Conservation (phyloP, 2,329 filamentous ascomycete species). For the Fusarium nurragi region DNA sequence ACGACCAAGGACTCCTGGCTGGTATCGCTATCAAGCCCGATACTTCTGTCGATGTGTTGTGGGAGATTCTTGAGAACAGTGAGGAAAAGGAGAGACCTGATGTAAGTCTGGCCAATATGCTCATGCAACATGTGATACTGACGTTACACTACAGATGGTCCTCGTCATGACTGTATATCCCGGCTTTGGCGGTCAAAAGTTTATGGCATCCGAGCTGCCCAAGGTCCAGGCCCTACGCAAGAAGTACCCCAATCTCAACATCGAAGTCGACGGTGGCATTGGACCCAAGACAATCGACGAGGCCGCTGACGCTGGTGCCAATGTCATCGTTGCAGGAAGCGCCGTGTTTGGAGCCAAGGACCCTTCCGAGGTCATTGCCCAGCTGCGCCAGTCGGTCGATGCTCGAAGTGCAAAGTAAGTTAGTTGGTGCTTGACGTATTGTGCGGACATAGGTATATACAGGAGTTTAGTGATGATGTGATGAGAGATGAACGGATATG, state of each 20-base stretch:
- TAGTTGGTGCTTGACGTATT: conserved; percentile 45
- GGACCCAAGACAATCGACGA: conserved; percentile 90
- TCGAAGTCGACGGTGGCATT: conserved; percentile 95
- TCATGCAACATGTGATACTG: conserved; percentile 8
- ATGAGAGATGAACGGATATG: conserved; percentile 25
- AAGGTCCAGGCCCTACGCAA: conserved; percentile 87
- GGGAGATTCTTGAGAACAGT: conserved; percentile 82
- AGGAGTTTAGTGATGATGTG: conserved; percentile 33
- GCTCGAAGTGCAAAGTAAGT: conserved; percentile 56
- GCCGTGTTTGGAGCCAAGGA: conserved; percentile 94
- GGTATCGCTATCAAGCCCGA: conserved; percentile 96
- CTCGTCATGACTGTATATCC: conserved; percentile 98
- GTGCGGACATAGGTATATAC: conserved; percentile 22
- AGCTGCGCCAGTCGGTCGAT: conserved; percentile 82
- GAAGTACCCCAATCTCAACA: conserved; percentile 91
- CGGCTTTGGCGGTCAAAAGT: conserved; percentile 97
- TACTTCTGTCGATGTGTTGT: conserved; percentile 90
- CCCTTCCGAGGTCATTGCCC: conserved; percentile 84
- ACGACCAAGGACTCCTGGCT: conserved; percentile 85
- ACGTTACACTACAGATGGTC: conserved; percentile 76
- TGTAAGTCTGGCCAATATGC: conserved; percentile 64
- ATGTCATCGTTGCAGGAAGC: conserved; percentile 96
- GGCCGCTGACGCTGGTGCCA: conserved; percentile 93
- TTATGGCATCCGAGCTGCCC: conserved; percentile 95
- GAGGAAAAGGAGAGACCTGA: conserved; percentile 83